Evolutionary conservation across 352 stramenopile species (phyloP).

Genomic region (Globisporangium orthogonon): DNA sequence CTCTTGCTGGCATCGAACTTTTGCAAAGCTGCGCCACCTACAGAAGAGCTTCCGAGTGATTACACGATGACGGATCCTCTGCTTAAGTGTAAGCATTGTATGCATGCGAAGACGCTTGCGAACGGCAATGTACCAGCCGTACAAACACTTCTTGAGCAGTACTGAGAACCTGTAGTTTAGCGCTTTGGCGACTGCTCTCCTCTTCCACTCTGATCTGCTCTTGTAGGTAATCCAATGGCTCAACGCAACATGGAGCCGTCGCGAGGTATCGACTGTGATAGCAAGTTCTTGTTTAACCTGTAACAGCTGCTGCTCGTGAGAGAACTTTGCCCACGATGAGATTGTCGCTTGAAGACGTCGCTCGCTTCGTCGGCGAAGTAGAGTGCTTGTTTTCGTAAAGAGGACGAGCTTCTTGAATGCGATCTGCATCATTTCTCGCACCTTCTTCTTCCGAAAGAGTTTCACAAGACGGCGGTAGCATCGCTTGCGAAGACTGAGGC

Average conservation of each 20-base stretch:
- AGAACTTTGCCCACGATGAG: slow-evolving; percentile 2
- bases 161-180: slow-evolving; percentile 23
- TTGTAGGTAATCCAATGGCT: slow-evolving; percentile 6
- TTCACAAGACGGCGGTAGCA: slow-evolving; percentile 33
- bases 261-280: slow-evolving; percentile 3
- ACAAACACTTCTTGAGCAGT: slow-evolving; percentile 15
- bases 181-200: slow-evolving; percentile 13
- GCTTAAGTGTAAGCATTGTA: slow-evolving; percentile 12
- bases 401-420: slow-evolving; percentile 18
- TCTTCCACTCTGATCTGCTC: not conserved
- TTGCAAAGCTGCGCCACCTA: not conserved
- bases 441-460: slow-evolving; percentile 35
- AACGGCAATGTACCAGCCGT: slow-evolving; percentile 22
- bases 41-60: slow-evolving; percentile 2
- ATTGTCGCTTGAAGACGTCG: slow-evolving; percentile 3
- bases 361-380: slow-evolving; percentile 8
- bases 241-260: slow-evolving; percentile 8
- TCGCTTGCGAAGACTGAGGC: slow-evolving; percentile 19
- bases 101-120: slow-evolving; percentile 11
- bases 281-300: not conserved
- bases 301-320: not conserved
- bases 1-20: not conserved
- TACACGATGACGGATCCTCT: not conserved
- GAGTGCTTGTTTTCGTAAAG: slow-evolving; percentile 4
- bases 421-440: slow-evolving; percentile 6